Conservation (phyloP, 306 rosid genomes). For the Comarum palustre region DNA sequence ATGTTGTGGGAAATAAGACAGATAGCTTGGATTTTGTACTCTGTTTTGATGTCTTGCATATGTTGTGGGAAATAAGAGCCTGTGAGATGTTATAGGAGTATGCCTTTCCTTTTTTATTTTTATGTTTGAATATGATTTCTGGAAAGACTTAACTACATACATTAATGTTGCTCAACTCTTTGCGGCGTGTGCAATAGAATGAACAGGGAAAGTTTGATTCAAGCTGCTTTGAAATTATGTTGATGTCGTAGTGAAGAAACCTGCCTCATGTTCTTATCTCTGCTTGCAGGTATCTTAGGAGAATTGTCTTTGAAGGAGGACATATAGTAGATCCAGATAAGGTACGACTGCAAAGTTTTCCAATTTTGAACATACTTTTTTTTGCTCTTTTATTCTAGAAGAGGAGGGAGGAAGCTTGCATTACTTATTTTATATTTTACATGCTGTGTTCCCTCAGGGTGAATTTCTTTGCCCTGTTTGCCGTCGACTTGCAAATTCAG, state of each 20-base stretch:
- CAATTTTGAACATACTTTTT: background rate
- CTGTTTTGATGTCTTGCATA: background rate
- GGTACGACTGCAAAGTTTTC: slow-evolving; percentile 38
- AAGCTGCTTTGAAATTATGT: background rate
- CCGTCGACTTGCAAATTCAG: slow-evolving; percentile 90
- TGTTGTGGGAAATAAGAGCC: too few relatives aligned
- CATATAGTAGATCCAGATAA: slow-evolving; percentile 93
- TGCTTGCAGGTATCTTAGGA: slow-evolving; percentile 65
- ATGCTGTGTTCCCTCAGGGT: slow-evolving; percentile 47
- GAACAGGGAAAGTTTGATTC: background rate
- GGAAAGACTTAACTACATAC: background rate
- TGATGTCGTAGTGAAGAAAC: background rate
- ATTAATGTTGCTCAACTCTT: background rate
- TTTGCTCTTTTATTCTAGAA: background rate
- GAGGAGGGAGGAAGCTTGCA: slow-evolving; percentile 19
- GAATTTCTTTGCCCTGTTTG: slow-evolving; percentile 98
- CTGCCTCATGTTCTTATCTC: slow-evolving; percentile 14
- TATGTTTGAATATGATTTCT: background rate
- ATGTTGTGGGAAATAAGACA: background rate
- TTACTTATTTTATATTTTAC: slow-evolving; percentile 10
- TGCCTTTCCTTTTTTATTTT: background rate
- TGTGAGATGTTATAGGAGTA: background rate
- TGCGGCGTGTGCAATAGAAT: background rate
- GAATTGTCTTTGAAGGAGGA: slow-evolving; percentile 97
- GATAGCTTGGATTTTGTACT: background rate